Percentiles rank a stretch among this genome's conserved stretches.
Conservation (phyloP, 345 rosid species). For the Orychophragmus violaceus region DNA sequence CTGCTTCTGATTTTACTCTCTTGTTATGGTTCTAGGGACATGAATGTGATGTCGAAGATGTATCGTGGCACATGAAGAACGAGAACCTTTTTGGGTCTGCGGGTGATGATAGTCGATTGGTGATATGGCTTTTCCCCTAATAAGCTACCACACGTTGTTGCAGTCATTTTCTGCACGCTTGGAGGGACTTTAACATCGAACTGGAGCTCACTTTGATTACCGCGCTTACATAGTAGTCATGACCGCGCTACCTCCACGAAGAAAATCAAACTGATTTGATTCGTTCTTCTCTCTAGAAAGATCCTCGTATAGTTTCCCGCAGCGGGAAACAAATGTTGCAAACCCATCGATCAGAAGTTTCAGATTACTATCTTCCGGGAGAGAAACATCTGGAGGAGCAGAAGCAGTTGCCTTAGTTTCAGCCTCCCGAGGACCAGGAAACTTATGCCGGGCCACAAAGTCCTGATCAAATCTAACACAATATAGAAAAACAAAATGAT, state of each 20-base stretch:
- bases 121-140: slow-evolving; percentile 86
- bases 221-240: slow-evolving; percentile 67
- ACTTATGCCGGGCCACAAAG: slow-evolving; percentile 72
- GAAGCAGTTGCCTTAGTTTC: slow-evolving; percentile 40
- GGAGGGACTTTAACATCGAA: slow-evolving; percentile 50
- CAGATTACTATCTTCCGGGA: slow-evolving; percentile 66
- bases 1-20: not conserved
- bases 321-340: slow-evolving; percentile 89
- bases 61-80: too few relatives aligned
- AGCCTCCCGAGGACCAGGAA: slow-evolving; percentile 52
- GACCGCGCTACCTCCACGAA: slow-evolving; percentile 81
- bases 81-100: too few relatives aligned
- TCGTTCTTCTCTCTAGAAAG: slow-evolving; percentile 90
- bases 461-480: slow-evolving; percentile 73
- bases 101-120: slow-evolving; percentile 71
- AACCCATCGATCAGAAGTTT: slow-evolving; percentile 84
- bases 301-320: slow-evolving; percentile 92
- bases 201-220: slow-evolving; percentile 42
- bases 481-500: slow-evolving; percentile 16
- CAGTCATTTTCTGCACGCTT: slow-evolving; percentile 60
- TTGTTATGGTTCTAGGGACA: slow-evolving; percentile 50
- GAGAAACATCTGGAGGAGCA: slow-evolving; percentile 65
- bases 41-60: slow-evolving; percentile 67
- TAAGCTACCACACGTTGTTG: slow-evolving; percentile 76
- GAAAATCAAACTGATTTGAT: slow-evolving; percentile 82